Conservation (phyloP, 2,329 filamentous ascomycete genomes). For the Fusarium protoensiforme region DNA sequence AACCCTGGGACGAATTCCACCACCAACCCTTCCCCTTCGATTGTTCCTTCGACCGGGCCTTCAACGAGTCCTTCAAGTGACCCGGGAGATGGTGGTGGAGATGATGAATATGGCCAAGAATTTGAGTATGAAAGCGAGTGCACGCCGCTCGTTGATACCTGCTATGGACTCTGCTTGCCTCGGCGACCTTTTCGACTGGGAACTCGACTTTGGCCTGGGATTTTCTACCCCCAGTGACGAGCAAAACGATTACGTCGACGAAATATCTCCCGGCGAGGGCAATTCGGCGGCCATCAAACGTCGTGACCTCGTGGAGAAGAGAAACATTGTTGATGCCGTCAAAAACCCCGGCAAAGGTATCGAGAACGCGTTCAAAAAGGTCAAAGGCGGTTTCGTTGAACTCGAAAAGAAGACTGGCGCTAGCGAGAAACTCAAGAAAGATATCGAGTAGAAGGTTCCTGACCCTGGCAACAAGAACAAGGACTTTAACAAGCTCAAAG, state of each 20-base stretch:
- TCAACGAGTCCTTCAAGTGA: not conserved
- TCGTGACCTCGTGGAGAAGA: not conserved
- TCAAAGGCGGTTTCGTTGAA: not conserved
- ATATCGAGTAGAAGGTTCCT: slow-evolving; percentile 33
- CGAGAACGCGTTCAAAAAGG: not conserved
- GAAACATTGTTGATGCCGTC: not conserved
- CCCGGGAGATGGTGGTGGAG: not conserved
- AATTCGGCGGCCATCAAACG: not conserved
- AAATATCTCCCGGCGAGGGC: slow-evolving; percentile 24
- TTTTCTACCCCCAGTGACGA: not conserved
- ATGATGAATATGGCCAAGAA: not conserved
- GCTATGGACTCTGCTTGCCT: slow-evolving; percentile 41
- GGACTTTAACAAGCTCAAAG: slow-evolving; percentile 20
- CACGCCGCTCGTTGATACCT: slow-evolving; percentile 23
- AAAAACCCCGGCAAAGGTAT: not conserved
- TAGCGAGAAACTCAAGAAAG: slow-evolving; percentile 14
- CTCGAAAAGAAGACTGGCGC: slow-evolving; percentile 7
- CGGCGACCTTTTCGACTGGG: slow-evolving; percentile 41
- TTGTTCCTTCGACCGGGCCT: not conserved
- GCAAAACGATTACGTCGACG: slow-evolving; percentile 10
- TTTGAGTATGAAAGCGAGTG: not conserved
- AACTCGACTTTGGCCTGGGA: slow-evolving; percentile 43
- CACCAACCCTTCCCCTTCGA: too few species aligned
- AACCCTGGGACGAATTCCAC: too few species aligned
- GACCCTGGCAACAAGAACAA: slow-evolving; percentile 14